phyloP scores from a whole-genome alignment of 1,139 yeast species.

The Scheffersomyces titani region DNA sequence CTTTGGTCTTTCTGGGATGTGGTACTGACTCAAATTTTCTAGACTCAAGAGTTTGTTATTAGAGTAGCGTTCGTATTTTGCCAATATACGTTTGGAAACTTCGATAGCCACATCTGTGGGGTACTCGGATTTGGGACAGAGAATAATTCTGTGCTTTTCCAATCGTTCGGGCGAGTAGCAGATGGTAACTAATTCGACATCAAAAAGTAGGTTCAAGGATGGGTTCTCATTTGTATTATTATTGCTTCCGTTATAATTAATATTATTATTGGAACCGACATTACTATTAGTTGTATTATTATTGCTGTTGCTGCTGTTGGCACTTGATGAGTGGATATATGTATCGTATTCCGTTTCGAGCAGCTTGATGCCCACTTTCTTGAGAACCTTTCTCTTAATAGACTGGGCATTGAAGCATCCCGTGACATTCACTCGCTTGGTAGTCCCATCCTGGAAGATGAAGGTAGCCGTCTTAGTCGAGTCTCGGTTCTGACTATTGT shows the following conservation, averaged over 20 bases:
- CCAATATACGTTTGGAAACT: constrained; percentile 51
- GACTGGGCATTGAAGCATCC: constrained; percentile 84
- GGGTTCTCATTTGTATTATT: constrained; percentile 25
- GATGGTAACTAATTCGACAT: constrained; percentile 78
- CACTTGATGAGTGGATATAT: constrained; percentile 27
- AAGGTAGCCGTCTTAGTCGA: constrained; percentile 57
- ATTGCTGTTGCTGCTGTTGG: constrained; percentile 7
- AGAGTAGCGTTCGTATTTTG: constrained; percentile 30
- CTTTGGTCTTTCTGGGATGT: constrained; percentile 24
- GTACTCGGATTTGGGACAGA: constrained; percentile 62
- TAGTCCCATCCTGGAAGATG: constrained; percentile 75
- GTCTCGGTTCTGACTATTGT: constrained; percentile 32
- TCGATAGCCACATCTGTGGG: constrained; percentile 73
- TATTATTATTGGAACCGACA: constrained; percentile 8
- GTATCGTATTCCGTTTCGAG: constrained; percentile 44
- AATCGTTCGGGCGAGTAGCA: constrained; percentile 74
- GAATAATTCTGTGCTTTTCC: constrained; percentile 72
- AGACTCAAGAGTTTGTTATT: constrained; percentile 13
- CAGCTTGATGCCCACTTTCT: constrained; percentile 54
- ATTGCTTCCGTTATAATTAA: constrained; percentile 25
- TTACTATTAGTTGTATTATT: constrained; percentile 25
- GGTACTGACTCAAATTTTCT: constrained; percentile 22
- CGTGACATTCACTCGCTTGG: constrained; percentile 68
- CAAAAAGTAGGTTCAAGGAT: constrained; percentile 57
- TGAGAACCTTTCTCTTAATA: constrained; percentile 69